A percentile compares a stretch with the other conserved stretches of the same genome.
These are phyloP conservation scores for Fraxinus latifolia DNA, from an alignment of 305 asterid species.

Conservation along the genomic window DNA sequence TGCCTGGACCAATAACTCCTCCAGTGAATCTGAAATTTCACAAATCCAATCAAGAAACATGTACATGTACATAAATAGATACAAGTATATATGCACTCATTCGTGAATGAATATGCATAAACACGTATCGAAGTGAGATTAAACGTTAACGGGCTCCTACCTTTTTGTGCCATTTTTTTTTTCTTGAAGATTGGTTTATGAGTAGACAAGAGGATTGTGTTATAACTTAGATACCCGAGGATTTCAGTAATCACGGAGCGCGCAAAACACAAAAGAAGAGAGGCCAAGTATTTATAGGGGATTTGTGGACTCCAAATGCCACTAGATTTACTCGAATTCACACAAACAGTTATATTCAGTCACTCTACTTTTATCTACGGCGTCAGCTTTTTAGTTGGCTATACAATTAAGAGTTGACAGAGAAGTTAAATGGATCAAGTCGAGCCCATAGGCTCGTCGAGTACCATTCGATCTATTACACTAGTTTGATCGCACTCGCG, in stretches of 20 bases:
- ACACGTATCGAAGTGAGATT: background rate
- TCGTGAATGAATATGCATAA: constrained; percentile 6
- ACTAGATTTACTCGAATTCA: background rate
- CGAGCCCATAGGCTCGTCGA: too few relatives aligned
- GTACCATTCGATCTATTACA: too few relatives aligned
- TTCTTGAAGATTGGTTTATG: constrained; percentile 15
- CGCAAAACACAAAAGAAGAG: background rate
- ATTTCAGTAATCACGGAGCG: background rate
- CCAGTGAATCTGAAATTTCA: constrained; percentile 48
- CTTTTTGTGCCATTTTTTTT: constrained; percentile 51
- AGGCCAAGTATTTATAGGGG: constrained; percentile 7
- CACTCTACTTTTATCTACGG: background rate
- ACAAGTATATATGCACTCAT: background rate
- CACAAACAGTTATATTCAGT: background rate
- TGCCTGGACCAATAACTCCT: constrained; percentile 67
- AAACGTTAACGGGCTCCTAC: constrained; percentile 32
- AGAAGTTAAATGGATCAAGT: too few relatives aligned
- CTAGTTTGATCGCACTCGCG: too few relatives aligned
- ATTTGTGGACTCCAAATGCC: constrained; percentile 5
- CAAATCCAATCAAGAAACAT: constrained; percentile 19
- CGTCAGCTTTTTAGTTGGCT: background rate
- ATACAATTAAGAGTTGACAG: background rate
- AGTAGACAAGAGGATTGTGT: constrained; percentile 2
- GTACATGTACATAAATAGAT: constrained; percentile 4
- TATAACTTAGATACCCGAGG: background rate